Evolutionary conservation across 2,329 filamentous ascomycete genomes (phyloP).

Genomic region (Paecilomyces fulvus): DNA sequence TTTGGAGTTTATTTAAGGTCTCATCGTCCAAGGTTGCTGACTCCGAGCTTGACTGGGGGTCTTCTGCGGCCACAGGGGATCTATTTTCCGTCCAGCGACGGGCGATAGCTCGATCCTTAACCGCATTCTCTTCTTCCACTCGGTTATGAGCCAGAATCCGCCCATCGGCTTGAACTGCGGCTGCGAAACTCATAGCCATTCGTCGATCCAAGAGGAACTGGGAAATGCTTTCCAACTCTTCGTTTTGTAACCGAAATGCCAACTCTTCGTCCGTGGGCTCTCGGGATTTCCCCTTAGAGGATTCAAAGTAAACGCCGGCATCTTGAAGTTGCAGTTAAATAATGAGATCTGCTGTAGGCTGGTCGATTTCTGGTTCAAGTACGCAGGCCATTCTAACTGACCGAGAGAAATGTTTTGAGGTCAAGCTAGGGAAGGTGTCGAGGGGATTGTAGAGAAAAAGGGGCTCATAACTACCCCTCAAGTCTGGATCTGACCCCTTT

Average conservation of each 20-base stretch:
- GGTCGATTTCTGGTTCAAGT: slow-evolving; percentile 3
- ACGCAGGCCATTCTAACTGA: no score
- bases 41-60: background rate
- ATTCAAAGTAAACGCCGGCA: slow-evolving; percentile 6
- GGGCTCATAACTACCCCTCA: no score
- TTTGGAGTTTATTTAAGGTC: background rate
- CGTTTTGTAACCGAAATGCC: slow-evolving; percentile 8
- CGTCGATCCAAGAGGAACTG: slow-evolving; percentile 10
- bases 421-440: no score
- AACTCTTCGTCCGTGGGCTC: slow-evolving; percentile 9
- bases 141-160: slow-evolving; percentile 5
- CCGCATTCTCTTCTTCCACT: slow-evolving; percentile 7
- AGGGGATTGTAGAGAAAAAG: no score
- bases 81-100: background rate
- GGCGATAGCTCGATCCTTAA: slow-evolving; percentile 1
- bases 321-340: slow-evolving; percentile 13
- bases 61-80: background rate
- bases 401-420: no score
- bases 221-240: slow-evolving; percentile 8
- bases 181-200: slow-evolving; percentile 16
- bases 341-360: slow-evolving; percentile 10
- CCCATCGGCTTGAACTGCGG: slow-evolving; percentile 12
- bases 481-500: no score
- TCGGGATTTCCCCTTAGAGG: slow-evolving; percentile 7
- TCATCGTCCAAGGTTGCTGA: background rate